Evolutionary conservation across 176 grass and related monocot genomes (phyloP).

Genomic region (Oryza brachyantha): DNA sequence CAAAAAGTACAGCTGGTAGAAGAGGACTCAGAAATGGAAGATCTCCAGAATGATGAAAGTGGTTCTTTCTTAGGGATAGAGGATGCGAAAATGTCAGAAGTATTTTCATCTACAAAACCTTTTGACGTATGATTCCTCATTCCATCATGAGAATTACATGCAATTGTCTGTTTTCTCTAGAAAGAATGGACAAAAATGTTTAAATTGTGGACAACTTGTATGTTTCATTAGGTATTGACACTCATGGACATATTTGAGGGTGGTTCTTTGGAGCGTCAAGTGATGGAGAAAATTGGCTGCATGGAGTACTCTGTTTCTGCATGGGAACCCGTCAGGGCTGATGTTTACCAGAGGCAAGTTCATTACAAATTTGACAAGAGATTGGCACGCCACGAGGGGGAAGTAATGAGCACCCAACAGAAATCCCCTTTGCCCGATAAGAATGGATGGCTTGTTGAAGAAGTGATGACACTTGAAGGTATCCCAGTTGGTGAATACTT

Average conservation of each 20-base stretch:
- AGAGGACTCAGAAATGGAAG: constrained; percentile 76
- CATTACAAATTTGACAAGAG: constrained; percentile 75
- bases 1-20: constrained; percentile 84
- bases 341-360: constrained; percentile 82
- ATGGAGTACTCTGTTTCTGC: constrained; percentile 67
- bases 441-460: constrained; percentile 86
- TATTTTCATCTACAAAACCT: constrained; percentile 65
- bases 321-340: constrained; percentile 72
- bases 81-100: constrained; percentile 69
- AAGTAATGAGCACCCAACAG: constrained; percentile 81
- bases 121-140: constrained; percentile 64
- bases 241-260: constrained; percentile 84
- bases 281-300: constrained; percentile 91
- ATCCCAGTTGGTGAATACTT: constrained; percentile 66
- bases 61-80: constrained; percentile 84
- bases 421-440: constrained; percentile 64
- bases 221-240: constrained; percentile 53
- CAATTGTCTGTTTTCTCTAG: neutral
- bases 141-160: constrained; percentile 4
- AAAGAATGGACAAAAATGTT: neutral
- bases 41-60: constrained; percentile 54
- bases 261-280: constrained; percentile 54
- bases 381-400: constrained; percentile 44
- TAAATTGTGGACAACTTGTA: constrained; percentile 18
- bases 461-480: constrained; percentile 72